These are phyloP conservation scores for Polygonum maritimum DNA, from an alignment of 148 eudicot species.

Conservation along the genomic window DNA sequence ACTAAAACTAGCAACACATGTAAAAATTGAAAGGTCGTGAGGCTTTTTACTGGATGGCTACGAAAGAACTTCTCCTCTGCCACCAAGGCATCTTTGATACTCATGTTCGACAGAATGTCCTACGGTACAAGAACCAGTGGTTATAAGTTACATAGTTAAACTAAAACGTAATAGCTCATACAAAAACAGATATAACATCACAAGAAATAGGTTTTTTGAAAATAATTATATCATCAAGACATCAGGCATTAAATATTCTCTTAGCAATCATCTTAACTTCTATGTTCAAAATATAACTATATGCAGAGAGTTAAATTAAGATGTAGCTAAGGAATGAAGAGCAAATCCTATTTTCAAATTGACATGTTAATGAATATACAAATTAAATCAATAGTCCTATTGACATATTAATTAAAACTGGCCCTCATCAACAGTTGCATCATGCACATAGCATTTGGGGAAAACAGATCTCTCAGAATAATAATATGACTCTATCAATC, in stretches of 20 bases:
- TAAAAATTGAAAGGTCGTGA: background rate
- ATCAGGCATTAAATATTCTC: background rate
- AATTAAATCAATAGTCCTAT: background rate
- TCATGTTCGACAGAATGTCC: constrained; percentile 72
- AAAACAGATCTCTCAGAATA: background rate
- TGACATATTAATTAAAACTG: background rate
- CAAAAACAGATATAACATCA: background rate
- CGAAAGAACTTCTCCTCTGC: constrained; percentile 98
- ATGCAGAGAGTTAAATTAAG: background rate
- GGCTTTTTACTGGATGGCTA: constrained; percentile 54
- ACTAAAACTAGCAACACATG: background rate
- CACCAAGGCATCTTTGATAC: constrained; percentile 83
- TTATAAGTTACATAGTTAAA: background rate
- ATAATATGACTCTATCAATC: constrained; percentile 2
- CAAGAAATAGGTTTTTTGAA: background rate
- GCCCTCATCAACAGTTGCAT: background rate
- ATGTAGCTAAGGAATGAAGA: background rate
- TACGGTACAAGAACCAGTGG: constrained; percentile 18
- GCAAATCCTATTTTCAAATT: background rate
- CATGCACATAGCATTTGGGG: background rate
- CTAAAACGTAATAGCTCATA: background rate
- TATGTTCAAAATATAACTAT: background rate
- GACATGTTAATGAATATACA: background rate
- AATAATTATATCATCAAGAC: background rate
- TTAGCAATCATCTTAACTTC: background rate